These are phyloP conservation scores for Theobroma grandiflorum DNA, from an alignment of 441 rosid species.

Conservation along the genomic window DNA sequence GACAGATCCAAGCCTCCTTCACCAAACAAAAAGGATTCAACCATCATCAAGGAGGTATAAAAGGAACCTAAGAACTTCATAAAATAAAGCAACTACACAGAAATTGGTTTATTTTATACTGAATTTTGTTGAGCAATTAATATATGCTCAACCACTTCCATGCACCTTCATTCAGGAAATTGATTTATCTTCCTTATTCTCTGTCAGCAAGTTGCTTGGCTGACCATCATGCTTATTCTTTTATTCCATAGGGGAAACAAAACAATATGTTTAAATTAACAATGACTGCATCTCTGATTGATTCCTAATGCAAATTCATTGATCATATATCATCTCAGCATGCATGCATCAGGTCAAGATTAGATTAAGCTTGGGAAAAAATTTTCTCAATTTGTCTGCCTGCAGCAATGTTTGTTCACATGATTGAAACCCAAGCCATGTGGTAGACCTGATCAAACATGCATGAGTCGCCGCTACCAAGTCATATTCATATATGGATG, in stretches of 20 bases:
- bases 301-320: background rate
- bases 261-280: background rate
- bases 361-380: background rate
- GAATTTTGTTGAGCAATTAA: background rate
- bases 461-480: background rate
- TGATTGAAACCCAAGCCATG: background rate
- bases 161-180: background rate
- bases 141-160: background rate
- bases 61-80: background rate
- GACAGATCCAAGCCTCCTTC: background rate
- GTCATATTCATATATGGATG: no score
- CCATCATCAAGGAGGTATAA: background rate
- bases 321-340: background rate
- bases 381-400: background rate
- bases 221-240: conserved; percentile 1
- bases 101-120: background rate
- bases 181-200: background rate
- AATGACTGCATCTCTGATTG: background rate
- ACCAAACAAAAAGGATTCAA: background rate
- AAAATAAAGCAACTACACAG: background rate
- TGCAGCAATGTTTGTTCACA: background rate
- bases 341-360: background rate
- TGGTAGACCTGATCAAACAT: background rate
- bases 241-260: background rate
- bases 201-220: background rate